phyloP scores from a whole-genome alignment of 352 stramenopile genomes.

The Pythium folliculosum region DNA sequence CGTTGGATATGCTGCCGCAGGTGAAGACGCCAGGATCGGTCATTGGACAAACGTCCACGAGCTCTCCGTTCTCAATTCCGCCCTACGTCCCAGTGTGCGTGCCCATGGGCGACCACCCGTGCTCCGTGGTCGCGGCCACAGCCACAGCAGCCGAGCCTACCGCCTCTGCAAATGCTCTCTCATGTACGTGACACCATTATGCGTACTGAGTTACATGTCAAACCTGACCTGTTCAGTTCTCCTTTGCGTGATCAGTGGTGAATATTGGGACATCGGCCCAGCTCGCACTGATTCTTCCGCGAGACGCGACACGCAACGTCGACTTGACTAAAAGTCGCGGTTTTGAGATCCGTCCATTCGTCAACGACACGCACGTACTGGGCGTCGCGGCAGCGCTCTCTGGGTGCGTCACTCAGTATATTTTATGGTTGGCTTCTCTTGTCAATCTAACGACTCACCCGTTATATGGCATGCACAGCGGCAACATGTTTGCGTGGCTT shows the following conservation, averaged over 20 bases:
- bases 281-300: slow-evolving; percentile 63
- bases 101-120: slow-evolving; percentile 80
- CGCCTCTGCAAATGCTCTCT: neutral
- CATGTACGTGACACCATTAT: slow-evolving; percentile 5
- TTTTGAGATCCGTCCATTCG: slow-evolving; percentile 79
- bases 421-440: neutral
- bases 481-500: slow-evolving; percentile 72
- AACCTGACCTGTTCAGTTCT: no score
- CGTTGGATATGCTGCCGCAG: slow-evolving; percentile 55
- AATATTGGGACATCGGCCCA: slow-evolving; percentile 86
- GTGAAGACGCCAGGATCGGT: slow-evolving; percentile 54
- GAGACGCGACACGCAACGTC: slow-evolving; percentile 14
- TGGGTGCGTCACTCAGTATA: slow-evolving; percentile 40
- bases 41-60: slow-evolving; percentile 37
- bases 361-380: slow-evolving; percentile 54
- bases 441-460: neutral
- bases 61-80: slow-evolving; percentile 35
- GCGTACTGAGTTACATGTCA: no score
- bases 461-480: slow-evolving; percentile 31
- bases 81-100: slow-evolving; percentile 43
- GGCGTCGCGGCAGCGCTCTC: slow-evolving; percentile 76
- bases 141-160: no score
- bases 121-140: slow-evolving; percentile 62
- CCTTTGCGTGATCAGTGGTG: slow-evolving; percentile 50
- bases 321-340: slow-evolving; percentile 19